These are phyloP conservation scores for Capsella bursapastoris DNA, from an alignment of 345 rosid genomes.

Conservation along the genomic window DNA sequence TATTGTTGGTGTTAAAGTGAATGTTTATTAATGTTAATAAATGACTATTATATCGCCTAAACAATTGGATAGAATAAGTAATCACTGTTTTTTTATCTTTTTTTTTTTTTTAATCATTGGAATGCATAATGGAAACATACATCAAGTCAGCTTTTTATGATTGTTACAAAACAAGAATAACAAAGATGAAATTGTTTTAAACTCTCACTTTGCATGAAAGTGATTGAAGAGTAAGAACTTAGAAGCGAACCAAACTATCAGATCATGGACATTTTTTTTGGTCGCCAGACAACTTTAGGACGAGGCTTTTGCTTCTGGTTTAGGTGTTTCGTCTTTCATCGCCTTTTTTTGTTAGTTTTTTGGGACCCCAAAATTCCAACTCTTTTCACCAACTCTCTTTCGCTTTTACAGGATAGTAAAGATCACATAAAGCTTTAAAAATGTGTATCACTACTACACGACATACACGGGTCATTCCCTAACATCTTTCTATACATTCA, in stretches of 20 bases:
- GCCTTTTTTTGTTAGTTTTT: constrained; percentile 14
- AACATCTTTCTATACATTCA: neutral
- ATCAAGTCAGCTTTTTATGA: too few relatives aligned
- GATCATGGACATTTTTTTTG: neutral
- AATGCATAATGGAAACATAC: neutral
- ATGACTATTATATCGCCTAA: neutral
- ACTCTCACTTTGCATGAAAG: neutral
- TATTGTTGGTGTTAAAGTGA: constrained; percentile 18
- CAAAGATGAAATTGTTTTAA: neutral
- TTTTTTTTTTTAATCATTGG: neutral
- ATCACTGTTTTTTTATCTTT: neutral
- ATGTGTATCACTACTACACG: constrained; percentile 9
- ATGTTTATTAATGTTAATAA: constrained; percentile 25
- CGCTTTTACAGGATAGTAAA: neutral
- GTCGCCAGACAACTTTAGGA: constrained; percentile 15
- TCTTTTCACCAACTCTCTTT: constrained; percentile 37
- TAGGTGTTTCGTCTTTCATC: neutral
- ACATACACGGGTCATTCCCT: neutral
- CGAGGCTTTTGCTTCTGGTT: constrained; percentile 17
- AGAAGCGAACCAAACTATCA: neutral
- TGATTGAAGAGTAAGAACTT: neutral
- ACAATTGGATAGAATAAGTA: constrained; percentile 9
- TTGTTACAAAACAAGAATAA: neutral
- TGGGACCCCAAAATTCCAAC: constrained; percentile 19
- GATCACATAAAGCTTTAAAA: constrained; percentile 14